Evolutionary conservation across 1,284 basidiomycete species (phyloP), one percentile per base, ranked within the genome.

Genomic region (Austropuccinia psidii): DNA sequence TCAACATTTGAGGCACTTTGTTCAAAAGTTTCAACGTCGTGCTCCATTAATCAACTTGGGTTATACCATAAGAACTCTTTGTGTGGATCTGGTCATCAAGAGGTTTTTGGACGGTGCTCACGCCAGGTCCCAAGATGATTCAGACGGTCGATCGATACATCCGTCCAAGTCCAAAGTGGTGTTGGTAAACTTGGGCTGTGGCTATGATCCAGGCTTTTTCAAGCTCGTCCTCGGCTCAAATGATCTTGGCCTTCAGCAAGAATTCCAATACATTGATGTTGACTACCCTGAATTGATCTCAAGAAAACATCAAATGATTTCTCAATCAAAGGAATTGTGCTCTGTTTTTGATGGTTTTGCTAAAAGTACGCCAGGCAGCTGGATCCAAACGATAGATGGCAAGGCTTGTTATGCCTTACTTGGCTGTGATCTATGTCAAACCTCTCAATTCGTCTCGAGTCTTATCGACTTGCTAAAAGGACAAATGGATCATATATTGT

Each of bases 171-270:
- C 57, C 5, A 35, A 21, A 31, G 33, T 60, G 24, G 45, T 66
- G 15, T 65, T 73, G 49, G 61, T 73, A 37, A 73, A 65, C 43
- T 24, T 73, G 31, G 70, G 70, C n/a, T 54, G 50, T 37, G 70
- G 70, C 33, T 73, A 73, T 39, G 70, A 73, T 35, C 70, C 70
- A 7, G 41, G 27, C 8, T 73, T 73, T 43, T 73, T 73, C 52
- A 64, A 65, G 62, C 60, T 65, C 27, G 70, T 49, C 33, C 35
- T 6, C 43, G 24, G 19, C 29, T 7, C 17, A 6, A 21, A 60
- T 19, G n/a, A n/a, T n/a, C n/a, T n/a, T n/a, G n/a, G n/a, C 13
- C 4, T 45, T 43, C 17, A 8, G n/a, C 4, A 13, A n/a, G 7
- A 49, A 19, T 7, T 73, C 17, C 47, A 21, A 31, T 73, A 65